These are phyloP conservation scores for Tuber microsphaerosporum DNA, from an alignment of 495 filamentous ascomycete genomes.

Conservation along the genomic window DNA sequence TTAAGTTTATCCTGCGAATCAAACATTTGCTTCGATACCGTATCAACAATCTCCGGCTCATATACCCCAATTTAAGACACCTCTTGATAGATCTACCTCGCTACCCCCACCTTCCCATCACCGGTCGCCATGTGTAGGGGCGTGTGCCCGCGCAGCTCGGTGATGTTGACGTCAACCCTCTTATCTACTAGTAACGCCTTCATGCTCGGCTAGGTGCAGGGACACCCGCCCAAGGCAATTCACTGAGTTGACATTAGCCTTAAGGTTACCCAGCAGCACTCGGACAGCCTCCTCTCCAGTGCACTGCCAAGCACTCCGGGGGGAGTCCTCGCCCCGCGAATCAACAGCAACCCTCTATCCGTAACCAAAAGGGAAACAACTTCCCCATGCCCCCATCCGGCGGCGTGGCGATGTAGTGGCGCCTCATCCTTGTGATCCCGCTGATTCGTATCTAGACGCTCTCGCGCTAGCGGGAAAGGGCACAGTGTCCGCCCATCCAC, in stretches of 20 bases:
- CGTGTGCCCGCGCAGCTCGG: background rate
- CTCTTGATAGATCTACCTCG: background rate
- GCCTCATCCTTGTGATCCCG: background rate
- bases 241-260: background rate
- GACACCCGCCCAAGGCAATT: background rate
- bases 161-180: no score
- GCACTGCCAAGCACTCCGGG: background rate
- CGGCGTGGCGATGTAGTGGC: background rate
- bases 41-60: background rate
- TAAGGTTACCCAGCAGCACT: background rate
- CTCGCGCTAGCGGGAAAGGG: background rate
- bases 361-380: background rate
- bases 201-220: background rate
- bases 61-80: background rate
- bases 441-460: background rate
- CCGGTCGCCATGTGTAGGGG: background rate
- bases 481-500: background rate
- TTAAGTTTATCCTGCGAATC: background rate
- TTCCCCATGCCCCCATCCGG: background rate
- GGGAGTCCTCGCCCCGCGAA: background rate
- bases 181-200: background rate
- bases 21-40: background rate
- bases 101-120: background rate
- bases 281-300: background rate
- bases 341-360: background rate